phyloP scores from a whole-genome alignment of 2,329 filamentous ascomycete species.

The Chalaropsis ovoidea region DNA sequence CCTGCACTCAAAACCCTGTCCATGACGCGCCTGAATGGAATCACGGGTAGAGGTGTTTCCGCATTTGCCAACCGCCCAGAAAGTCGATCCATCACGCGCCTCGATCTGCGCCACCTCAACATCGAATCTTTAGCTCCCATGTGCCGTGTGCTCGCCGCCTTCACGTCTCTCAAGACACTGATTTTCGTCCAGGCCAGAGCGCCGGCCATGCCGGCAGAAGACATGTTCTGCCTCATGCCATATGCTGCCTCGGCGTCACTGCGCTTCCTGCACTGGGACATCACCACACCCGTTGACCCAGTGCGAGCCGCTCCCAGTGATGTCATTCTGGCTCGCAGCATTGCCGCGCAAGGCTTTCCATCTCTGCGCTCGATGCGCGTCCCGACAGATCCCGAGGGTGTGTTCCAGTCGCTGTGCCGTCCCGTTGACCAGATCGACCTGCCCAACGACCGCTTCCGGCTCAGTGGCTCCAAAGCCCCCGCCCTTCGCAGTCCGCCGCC shows the following conservation, averaged over 20 bases:
- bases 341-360: slow-evolving; percentile 53
- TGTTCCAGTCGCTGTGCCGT: slow-evolving; percentile 58
- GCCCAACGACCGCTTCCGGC: slow-evolving; percentile 40
- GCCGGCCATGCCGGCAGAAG: slow-evolving; percentile 46
- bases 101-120: slow-evolving; percentile 48
- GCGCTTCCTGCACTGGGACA: slow-evolving; percentile 52
- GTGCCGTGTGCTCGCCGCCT: slow-evolving; percentile 49
- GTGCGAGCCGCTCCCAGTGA: slow-evolving; percentile 41
- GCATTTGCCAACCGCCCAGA: slow-evolving; percentile 44
- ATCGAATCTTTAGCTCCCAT: slow-evolving; percentile 48
- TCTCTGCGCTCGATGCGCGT: slow-evolving; percentile 48
- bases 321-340: slow-evolving; percentile 53
- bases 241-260: slow-evolving; percentile 50
- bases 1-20: slow-evolving; percentile 47
- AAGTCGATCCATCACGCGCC: slow-evolving; percentile 38
- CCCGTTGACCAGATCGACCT: slow-evolving; percentile 48
- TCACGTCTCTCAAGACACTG: slow-evolving; percentile 41
- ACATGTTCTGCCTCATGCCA: slow-evolving; percentile 52
- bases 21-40: slow-evolving; percentile 45
- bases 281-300: slow-evolving; percentile 42
- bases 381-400: slow-evolving; percentile 58
- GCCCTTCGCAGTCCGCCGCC: slow-evolving; percentile 27
- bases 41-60: slow-evolving; percentile 48
- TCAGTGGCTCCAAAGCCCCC: slow-evolving; percentile 9
- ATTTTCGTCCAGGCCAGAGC: slow-evolving; percentile 46